Conservation (phyloP, 768 basidiomycete genomes). For the Podaxis sp. region DNA sequence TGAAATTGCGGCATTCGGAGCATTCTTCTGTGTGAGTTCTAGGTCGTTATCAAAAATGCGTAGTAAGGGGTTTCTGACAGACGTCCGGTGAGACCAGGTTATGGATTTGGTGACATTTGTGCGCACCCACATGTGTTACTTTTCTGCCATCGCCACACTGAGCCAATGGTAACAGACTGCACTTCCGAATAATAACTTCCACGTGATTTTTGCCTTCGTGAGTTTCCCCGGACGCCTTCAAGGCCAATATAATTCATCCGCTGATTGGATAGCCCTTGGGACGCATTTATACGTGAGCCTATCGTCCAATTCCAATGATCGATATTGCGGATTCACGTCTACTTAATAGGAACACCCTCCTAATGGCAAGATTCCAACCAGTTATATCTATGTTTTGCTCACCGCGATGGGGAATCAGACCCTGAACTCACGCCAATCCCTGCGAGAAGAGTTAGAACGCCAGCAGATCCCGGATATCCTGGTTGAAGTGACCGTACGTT, state of each 20-base stretch:
- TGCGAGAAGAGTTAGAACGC: slow-evolving; percentile 22
- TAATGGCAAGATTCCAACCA: slow-evolving; percentile 17
- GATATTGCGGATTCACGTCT: background rate
- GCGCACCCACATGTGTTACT: slow-evolving; percentile 1
- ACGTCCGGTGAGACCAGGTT: slow-evolving; percentile 16
- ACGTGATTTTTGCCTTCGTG: slow-evolving; percentile 32
- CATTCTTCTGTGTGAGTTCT: slow-evolving; percentile 29
- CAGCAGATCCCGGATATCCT: slow-evolving; percentile 20
- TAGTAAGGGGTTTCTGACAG: background rate
- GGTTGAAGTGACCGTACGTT: slow-evolving; percentile 6
- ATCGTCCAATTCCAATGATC: background rate
- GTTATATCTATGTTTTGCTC: background rate
- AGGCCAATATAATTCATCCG: background rate
- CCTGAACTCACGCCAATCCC: slow-evolving; percentile 24
- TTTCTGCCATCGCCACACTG: background rate
- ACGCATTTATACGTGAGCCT: slow-evolving; percentile 28
- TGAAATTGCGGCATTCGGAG: slow-evolving; percentile 29
- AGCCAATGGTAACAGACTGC: slow-evolving; percentile 17
- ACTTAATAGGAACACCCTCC: slow-evolving; percentile 23
- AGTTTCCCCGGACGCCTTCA: background rate
- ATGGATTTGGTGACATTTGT: slow-evolving; percentile 29
- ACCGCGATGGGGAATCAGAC: slow-evolving; percentile 16
- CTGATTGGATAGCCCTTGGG: slow-evolving; percentile 22
- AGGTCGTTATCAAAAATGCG: background rate
- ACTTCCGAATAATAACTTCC: slow-evolving; percentile 25